Evolutionary conservation across 2,329 filamentous ascomycete species (phyloP).

Genomic region (Ceratocystis huliohia): DNA sequence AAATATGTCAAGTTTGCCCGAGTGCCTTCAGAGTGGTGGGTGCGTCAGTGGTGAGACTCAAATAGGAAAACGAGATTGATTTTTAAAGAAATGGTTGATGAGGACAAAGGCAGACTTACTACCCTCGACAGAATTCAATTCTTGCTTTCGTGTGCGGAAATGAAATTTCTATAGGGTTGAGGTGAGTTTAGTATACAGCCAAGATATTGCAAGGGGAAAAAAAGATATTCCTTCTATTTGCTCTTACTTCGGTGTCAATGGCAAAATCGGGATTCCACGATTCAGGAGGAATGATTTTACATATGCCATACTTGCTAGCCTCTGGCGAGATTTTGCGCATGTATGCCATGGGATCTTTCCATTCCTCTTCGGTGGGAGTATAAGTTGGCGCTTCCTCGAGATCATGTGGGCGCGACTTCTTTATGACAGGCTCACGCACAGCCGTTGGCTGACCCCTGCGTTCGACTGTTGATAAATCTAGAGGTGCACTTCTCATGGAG

Average conservation of each 20-base stretch:
- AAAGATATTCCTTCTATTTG: background rate
- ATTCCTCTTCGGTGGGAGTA: constrained; percentile 81
- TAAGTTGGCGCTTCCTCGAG: constrained; percentile 85
- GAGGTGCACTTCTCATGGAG: constrained; percentile 45
- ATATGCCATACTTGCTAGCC: constrained; percentile 76
- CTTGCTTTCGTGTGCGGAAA: constrained; percentile 89
- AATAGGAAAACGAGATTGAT: background rate
- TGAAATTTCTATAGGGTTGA: constrained; percentile 62
- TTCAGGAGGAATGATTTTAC: constrained; percentile 89
- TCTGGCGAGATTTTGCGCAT: constrained; percentile 84
- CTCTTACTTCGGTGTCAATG: constrained; percentile 82
- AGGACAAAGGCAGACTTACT: constrained; percentile 44
- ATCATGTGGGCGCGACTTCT: constrained; percentile 67
- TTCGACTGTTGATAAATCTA: constrained; percentile 84
- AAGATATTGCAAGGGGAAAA: constrained; percentile 11
- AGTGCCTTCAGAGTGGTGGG: constrained; percentile 47
- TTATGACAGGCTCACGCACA: constrained; percentile 62
- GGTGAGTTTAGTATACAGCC: constrained; percentile 22
- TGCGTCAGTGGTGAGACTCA: constrained; percentile 9
- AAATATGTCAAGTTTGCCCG: constrained; percentile 92
- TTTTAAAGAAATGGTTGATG: background rate
- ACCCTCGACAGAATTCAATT: constrained; percentile 95
- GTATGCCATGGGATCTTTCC: constrained; percentile 85
- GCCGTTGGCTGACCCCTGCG: constrained; percentile 71
- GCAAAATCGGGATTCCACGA: constrained; percentile 91